Evolutionary conservation across 192 early-diverging fungal species (phyloP).

Genomic region (Oehlia diaphana): DNA sequence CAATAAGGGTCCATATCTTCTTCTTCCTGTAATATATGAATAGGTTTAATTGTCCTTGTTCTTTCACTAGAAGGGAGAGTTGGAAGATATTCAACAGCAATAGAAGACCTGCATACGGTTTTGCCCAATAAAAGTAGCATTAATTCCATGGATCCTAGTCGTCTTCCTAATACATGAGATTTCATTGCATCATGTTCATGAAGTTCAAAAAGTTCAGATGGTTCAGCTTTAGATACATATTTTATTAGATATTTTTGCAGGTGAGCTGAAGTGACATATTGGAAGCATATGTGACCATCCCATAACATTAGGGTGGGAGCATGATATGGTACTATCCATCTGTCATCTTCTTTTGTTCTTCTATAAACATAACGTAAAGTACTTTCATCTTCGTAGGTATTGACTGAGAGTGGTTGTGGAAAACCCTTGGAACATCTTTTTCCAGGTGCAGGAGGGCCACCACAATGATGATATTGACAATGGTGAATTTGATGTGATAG

Average conservation of each 20-base stretch:
- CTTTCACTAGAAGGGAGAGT: neutral
- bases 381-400: neutral
- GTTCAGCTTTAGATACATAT: constrained; percentile 8
- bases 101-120: neutral
- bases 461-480: neutral
- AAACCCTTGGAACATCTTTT: neutral
- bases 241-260: constrained; percentile 3
- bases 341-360: neutral
- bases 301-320: neutral
- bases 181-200: neutral
- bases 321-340: neutral
- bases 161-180: neutral
- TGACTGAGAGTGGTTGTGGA: neutral
- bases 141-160: constrained; percentile 7
- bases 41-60: neutral
- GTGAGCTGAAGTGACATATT: constrained; percentile 1
- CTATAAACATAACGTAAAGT: neutral
- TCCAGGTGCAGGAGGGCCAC: neutral
- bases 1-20: neutral
- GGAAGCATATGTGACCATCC: neutral
- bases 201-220: neutral
- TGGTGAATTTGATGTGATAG: neutral
- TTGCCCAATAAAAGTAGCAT: too few relatives aligned
- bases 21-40: neutral
- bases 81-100: neutral